Evolutionary conservation across 2,329 filamentous ascomycete species (phyloP).

Genomic region (Ascochyta pisi): DNA sequence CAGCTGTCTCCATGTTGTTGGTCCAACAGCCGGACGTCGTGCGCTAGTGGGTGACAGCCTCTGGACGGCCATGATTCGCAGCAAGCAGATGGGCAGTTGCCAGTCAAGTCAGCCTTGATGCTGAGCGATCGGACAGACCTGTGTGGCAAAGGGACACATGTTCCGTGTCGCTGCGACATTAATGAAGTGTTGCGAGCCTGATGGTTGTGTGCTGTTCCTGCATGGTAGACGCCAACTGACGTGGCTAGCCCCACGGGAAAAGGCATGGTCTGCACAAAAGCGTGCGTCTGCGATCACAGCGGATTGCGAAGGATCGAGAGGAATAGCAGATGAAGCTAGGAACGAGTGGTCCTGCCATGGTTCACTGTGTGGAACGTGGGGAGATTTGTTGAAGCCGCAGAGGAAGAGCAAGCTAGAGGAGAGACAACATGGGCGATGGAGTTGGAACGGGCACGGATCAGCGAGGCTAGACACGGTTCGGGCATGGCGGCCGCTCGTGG

Average conservation of each 20-base stretch:
- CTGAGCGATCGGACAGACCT: conserved; percentile 17
- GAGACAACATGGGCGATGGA: conserved; percentile 3
- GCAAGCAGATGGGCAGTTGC: conserved; percentile 11
- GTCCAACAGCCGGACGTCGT: conserved; percentile 25
- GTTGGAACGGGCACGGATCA: conserved; percentile 19
- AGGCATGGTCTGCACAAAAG: conserved; percentile 21
- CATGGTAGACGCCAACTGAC: conserved; percentile 43
- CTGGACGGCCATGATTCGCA: conserved; percentile 36
- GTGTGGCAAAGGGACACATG: conserved; percentile 38
- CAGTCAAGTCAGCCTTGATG: conserved; percentile 35
- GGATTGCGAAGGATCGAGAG: conserved; percentile 17
- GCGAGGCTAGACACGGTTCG: conserved; percentile 7
- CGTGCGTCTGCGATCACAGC: conserved; percentile 22
- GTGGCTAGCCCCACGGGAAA: conserved; percentile 38
- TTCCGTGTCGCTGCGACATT: conserved; percentile 39
- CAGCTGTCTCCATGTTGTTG: conserved; percentile 45
- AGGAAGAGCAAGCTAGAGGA: conserved; percentile 14
- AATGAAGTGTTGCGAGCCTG: conserved; percentile 35
- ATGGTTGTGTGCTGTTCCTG: conserved; percentile 47
- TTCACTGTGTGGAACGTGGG: conserved; percentile 25
- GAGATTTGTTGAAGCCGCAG: conserved; percentile 16
- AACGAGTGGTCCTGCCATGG: conserved; percentile 25
- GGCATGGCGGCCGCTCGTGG: conserved; percentile 9
- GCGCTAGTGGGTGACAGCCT: conserved; percentile 30
- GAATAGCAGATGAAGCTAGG: conserved; percentile 25